Conservation (phyloP, 2,329 filamentous ascomycete genomes). For the Fusarium pininemorale region DNA sequence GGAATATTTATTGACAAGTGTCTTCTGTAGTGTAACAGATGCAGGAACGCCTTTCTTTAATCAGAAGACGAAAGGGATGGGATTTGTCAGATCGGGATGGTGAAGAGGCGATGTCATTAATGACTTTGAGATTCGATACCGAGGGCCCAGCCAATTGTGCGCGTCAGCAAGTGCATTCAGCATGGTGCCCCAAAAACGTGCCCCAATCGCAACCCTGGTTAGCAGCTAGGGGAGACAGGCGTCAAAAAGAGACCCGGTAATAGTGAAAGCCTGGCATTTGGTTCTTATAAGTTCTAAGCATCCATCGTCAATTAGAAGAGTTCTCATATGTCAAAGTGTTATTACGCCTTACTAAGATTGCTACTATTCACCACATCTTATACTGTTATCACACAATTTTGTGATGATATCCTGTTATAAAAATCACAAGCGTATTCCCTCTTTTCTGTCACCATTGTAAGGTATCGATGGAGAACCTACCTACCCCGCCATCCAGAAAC, state of each 20-base stretch:
- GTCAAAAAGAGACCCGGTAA: neutral
- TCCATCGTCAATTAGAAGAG: neutral
- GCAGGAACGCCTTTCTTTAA: neutral
- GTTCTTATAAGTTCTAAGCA: neutral
- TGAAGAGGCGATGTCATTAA: constrained; percentile 20
- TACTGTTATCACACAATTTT: neutral
- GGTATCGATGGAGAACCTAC: neutral
- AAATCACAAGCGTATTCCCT: neutral
- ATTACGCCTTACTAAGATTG: neutral
- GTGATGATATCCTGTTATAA: too few relatives aligned
- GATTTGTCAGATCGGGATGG: constrained; percentile 5
- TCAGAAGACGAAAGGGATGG: constrained; percentile 1
- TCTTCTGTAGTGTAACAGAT: neutral
- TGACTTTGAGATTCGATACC: constrained; percentile 25
- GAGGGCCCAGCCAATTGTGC: constrained; percentile 39
- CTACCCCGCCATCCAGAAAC: constrained; percentile 27
- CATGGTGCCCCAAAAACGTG: constrained; percentile 25
- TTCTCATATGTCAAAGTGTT: neutral
- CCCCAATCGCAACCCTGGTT: constrained; percentile 16
- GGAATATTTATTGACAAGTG: neutral
- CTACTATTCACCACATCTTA: too few relatives aligned
- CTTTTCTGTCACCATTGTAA: neutral
- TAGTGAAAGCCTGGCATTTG: neutral
- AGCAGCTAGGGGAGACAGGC: neutral
- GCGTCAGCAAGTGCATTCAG: constrained; percentile 37